A percentile compares a stretch with the other conserved stretches of the same genome.
phyloP scores from a whole-genome alignment of 805 yeast genomes.

The Saccharomycopsis fibuligera region DNA sequence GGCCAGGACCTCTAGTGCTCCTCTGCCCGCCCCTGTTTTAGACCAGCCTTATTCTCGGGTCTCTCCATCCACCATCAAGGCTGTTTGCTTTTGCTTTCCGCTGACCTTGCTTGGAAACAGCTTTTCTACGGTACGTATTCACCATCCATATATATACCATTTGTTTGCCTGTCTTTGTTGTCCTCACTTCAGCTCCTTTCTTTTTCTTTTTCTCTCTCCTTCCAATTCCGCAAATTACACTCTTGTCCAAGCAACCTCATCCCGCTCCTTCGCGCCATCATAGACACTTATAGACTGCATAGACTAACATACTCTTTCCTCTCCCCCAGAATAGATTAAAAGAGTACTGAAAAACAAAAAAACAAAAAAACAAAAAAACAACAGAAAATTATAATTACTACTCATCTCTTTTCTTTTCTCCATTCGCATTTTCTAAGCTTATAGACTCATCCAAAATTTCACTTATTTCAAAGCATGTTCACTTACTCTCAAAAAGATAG shows the following conservation, averaged over 20 bases:
- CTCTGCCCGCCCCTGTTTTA: not conserved
- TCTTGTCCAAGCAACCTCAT: not conserved
- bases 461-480: conserved; percentile 2
- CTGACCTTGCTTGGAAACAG: no score
- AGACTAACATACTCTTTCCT: not conserved
- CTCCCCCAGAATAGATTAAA: not conserved
- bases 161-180: not conserved
- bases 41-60: no score
- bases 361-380: not conserved
- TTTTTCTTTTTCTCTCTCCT: no score
- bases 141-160: not conserved
- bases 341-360: not conserved
- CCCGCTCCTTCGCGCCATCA: not conserved
- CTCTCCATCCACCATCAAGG: no score
- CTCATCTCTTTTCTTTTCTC: no score
- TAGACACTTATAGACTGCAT: not conserved
- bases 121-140: not conserved
- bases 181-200: not conserved
- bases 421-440: not conserved
- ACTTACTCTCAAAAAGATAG: conserved; percentile 8
- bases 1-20: not conserved
- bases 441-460: not conserved
- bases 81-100: no score
- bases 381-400: no score
- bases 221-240: no score